These are phyloP conservation scores for Ophiostoma australiae DNA, from an alignment of 2,329 filamentous ascomycete species.

Conservation along the genomic window DNA sequence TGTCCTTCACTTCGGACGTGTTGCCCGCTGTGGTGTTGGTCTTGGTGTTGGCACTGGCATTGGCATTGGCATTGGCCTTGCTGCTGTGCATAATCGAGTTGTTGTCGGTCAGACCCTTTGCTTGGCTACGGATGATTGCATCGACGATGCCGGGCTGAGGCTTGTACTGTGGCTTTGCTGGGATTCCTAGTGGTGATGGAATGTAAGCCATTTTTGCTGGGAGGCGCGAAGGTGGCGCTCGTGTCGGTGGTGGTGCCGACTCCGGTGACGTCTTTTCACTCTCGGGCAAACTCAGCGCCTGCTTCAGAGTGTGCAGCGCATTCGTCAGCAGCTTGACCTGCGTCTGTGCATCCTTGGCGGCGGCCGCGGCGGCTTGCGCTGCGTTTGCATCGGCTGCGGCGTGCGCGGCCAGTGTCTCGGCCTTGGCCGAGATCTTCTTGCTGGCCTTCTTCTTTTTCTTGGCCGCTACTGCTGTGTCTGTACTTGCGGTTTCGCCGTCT, in stretches of 20 bases:
- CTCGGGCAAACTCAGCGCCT: conserved; percentile 32
- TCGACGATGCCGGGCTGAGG: neutral
- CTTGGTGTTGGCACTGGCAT: neutral
- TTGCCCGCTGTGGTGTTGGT: neutral
- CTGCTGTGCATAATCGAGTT: neutral
- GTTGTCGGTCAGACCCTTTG: neutral
- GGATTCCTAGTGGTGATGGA: neutral
- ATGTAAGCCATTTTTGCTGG: neutral
- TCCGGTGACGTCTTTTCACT: neutral
- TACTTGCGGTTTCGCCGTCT: neutral
- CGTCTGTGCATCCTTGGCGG: conserved; percentile 15
- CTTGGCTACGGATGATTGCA: neutral
- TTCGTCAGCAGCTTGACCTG: conserved; percentile 36
- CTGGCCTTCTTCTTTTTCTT: neutral
- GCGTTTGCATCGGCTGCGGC: conserved; percentile 16
- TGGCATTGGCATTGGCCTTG: neutral
- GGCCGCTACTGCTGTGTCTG: neutral
- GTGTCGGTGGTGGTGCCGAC: neutral
- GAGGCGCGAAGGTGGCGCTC: neutral
- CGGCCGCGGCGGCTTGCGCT: conserved; percentile 13
- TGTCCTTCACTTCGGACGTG: neutral
- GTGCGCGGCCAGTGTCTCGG: neutral
- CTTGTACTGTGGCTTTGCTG: neutral
- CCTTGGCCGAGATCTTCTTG: conserved; percentile 5
- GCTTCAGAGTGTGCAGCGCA: conserved; percentile 38